phyloP scores from a whole-genome alignment of 139 green algal genomes.

The Chlamydomonas asymmetrica region DNA sequence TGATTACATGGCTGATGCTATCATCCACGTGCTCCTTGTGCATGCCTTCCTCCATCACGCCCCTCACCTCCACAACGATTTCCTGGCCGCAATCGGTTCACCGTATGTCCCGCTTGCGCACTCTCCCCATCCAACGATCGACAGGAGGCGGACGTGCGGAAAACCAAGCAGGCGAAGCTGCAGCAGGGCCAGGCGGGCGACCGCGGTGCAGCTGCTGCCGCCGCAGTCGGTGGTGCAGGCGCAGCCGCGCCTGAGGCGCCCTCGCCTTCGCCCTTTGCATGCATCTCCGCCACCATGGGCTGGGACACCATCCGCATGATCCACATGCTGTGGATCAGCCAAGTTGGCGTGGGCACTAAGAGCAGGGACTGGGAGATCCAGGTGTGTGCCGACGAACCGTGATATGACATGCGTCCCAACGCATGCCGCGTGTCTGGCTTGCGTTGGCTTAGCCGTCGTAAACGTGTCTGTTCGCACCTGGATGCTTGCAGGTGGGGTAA shows the following conservation, averaged over 20 bases:
- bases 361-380: slow-evolving; percentile 80
- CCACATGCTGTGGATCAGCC: slow-evolving; percentile 54
- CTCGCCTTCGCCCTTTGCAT: slow-evolving; percentile 63
- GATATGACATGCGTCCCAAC: no score
- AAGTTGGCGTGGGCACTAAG: slow-evolving; percentile 51
- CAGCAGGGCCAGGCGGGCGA: not conserved
- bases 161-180: slow-evolving; percentile 7
- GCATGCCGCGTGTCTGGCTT: not conserved
- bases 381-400: slow-evolving; percentile 26
- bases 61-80: no score
- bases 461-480: not conserved
- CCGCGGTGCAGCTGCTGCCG: not conserved
- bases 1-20: no score
- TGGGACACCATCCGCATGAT: slow-evolving; percentile 78
- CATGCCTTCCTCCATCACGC: no score
- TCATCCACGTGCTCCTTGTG: no score
- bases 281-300: slow-evolving; percentile 72
- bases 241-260: not conserved
- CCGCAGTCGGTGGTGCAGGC: not conserved
- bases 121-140: no score
- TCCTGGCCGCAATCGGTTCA: no score
- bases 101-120: no score
- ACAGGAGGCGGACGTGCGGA: no score
- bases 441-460: not conserved
- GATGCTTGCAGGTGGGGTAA: no score